Evolutionary conservation across 2,329 filamentous ascomycete species (phyloP).

Genomic region (Acephala macrosclerotiorum): DNA sequence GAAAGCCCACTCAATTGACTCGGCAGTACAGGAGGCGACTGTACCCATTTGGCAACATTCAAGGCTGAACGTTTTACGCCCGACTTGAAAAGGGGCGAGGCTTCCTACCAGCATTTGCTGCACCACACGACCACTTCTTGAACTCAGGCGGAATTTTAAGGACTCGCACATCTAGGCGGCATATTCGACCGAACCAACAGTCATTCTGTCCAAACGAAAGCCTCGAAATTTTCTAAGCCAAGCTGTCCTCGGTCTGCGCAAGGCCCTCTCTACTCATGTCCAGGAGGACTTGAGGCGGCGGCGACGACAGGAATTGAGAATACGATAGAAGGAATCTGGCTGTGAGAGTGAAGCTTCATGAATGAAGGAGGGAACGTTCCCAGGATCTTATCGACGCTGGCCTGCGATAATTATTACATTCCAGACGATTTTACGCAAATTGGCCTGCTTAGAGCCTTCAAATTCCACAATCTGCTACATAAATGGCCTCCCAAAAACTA

Average conservation of each 20-base stretch:
- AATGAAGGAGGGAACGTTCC: background rate
- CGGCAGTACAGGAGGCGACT: slow-evolving; percentile 11
- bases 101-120: background rate
- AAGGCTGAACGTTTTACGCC: slow-evolving; percentile 16
- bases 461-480: slow-evolving; percentile 31
- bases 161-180: background rate
- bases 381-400: slow-evolving; percentile 1
- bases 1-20: slow-evolving; percentile 18
- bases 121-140: background rate
- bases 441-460: background rate
- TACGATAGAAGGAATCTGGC: background rate
- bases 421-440: slow-evolving; percentile 5
- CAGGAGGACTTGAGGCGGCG: background rate
- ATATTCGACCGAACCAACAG: background rate
- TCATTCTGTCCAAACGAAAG: background rate
- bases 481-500: slow-evolving; percentile 19
- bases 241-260: background rate
- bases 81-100: slow-evolving; percentile 15
- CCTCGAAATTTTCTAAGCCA: background rate
- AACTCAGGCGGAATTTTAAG: background rate
- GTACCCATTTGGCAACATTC: slow-evolving; percentile 4
- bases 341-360: background rate
- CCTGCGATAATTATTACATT: slow-evolving; percentile 11
- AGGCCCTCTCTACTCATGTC: background rate
- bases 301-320: background rate